Conservation (phyloP, 1,284 basidiomycete species). For the Cryptococcus sp. region DNA sequence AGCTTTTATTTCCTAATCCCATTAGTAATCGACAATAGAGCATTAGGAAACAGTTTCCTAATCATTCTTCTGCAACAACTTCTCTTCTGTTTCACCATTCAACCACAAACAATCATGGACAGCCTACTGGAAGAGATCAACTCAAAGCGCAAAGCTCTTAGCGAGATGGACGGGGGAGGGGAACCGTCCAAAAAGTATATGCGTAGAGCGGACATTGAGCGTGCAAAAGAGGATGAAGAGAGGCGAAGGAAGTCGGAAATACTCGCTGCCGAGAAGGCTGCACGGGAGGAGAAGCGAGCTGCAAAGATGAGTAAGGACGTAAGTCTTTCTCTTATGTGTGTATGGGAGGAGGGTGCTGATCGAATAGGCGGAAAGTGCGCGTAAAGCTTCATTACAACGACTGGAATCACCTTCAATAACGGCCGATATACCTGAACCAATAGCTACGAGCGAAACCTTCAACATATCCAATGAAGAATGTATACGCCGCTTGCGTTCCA, state of each 20-base stretch:
- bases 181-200: conserved; percentile 68
- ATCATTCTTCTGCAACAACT: neutral
- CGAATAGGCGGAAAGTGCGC: conserved; percentile 25
- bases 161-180: conserved; percentile 9
- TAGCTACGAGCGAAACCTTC: conserved; percentile 56
- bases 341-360: neutral
- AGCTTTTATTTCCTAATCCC: neutral
- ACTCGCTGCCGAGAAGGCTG: conserved; percentile 43
- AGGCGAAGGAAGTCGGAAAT: conserved; percentile 54
- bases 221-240: conserved; percentile 63
- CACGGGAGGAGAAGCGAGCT: conserved; percentile 27
- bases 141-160: conserved; percentile 70
- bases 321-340: conserved; percentile 17
- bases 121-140: conserved; percentile 65
- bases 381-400: conserved; percentile 21
- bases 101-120: conserved; percentile 32
- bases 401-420: conserved; percentile 19
- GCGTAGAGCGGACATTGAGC: conserved; percentile 66
- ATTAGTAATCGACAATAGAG: neutral
- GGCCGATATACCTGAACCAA: conserved; percentile 33
- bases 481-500: conserved; percentile 76
- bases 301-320: conserved; percentile 43
- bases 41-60: neutral
- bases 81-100: neutral
- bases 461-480: conserved; percentile 93